A percentile compares a stretch with the other conserved stretches of the same genome.
phyloP scores from a whole-genome alignment of 257 asterid genomes.

The Lantana camara region DNA sequence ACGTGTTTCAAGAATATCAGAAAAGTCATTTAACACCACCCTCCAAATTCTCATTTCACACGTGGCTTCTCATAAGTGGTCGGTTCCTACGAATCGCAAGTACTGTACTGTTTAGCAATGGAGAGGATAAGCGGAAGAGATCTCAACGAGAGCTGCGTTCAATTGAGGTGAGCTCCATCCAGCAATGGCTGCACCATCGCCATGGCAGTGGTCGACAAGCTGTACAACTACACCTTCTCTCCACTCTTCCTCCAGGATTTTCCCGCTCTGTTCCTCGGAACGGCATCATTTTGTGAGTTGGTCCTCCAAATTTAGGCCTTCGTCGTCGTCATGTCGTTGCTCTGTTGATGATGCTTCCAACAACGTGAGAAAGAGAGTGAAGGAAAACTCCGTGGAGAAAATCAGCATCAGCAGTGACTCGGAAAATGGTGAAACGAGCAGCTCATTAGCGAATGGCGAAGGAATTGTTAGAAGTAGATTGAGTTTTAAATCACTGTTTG shows the following conservation, averaged over 20 bases:
- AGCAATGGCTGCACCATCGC: slow-evolving; percentile 57
- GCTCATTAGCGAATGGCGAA: slow-evolving; percentile 10
- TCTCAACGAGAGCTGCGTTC: slow-evolving; percentile 26
- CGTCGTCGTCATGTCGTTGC: slow-evolving; percentile 28
- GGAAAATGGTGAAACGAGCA: slow-evolving; percentile 13
- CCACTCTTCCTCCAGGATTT: slow-evolving; percentile 26
- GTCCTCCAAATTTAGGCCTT: slow-evolving; percentile 25
- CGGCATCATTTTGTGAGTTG: slow-evolving; percentile 28
- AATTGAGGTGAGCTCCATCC: slow-evolving; percentile 33
- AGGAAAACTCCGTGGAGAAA: slow-evolving; percentile 14
- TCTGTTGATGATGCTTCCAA: slow-evolving; percentile 23
- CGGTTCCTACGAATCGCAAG: background rate
- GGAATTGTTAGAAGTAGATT: slow-evolving; percentile 14
- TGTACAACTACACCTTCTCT: slow-evolving; percentile 28
- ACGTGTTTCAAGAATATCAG: background rate
- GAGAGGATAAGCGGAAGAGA: slow-evolving; percentile 1
- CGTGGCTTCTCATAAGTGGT: background rate
- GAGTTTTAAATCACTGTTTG: slow-evolving; percentile 42
- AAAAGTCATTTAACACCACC: background rate
- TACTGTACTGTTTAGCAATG: background rate
- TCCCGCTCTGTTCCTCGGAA: slow-evolving; percentile 27
- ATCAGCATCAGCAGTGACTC: slow-evolving; percentile 19
- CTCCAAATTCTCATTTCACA: background rate
- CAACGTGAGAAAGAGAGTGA: slow-evolving; percentile 29
- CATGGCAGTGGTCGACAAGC: slow-evolving; percentile 38